Evolutionary conservation across 163 green algal genomes (phyloP), one percentile per base, ranked within the genome.

Genomic region (Smithsoniella earleae): DNA sequence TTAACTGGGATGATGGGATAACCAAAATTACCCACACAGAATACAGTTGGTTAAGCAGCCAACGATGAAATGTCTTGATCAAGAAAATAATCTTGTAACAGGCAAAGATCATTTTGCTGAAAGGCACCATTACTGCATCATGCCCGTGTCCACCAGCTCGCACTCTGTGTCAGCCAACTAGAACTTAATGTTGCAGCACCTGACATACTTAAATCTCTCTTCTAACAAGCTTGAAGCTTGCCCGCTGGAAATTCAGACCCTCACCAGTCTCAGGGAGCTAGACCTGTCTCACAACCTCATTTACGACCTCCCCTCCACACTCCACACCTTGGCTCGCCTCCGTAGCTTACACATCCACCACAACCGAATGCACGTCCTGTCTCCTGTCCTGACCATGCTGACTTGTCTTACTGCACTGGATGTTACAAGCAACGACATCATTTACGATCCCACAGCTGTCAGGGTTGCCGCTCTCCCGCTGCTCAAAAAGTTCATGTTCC

Each of bases 231-330:
- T 69, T 16, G 58, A 69, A 33, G 58, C 58, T 16, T 5, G 40
- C 8, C 58, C 58, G 25, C 58, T 69, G n/a, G 58, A 69, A 33
- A 30, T 69, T 30, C n/a, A 3, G n/a, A 33, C 58, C 5, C 25
- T 69, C 27, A 69, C 58, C 30, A 33, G 30, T 5, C 25, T 69
- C 30, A 30, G 34, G 58, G 18, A 36, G 20, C 58, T 69, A 36
- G 27, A 69, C 58, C 58, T 69, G 6, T 69, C 58, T 4, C 10
- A 36, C 58, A 69, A 69, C 58, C 58, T 69, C n/a, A 37, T 69
- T 16, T 69, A 69, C 25, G 58, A 69, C 25, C 25, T 69, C 5
- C 58, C 58, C 20, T 37, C 58, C 58, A 69, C 58, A 16, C 5
- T 69, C 30, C 58, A 69, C 25, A 28, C 16, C n/a, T 31, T 69